Base-by-base conservation (phyloP, 345 rosid genomes). In the Arabidopsis arenosa region DNA sequence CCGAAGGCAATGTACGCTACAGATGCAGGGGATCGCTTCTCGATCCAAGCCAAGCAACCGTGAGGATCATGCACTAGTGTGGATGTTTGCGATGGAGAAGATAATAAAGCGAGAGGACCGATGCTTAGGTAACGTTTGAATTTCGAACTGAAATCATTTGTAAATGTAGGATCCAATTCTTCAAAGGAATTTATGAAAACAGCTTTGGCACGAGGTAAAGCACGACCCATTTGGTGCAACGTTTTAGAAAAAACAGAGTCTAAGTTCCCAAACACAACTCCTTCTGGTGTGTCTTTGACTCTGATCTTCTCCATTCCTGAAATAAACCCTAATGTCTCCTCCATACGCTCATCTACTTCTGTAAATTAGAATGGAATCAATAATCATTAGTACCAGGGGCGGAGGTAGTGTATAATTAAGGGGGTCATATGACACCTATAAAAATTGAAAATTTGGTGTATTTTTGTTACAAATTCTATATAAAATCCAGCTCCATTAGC, bases 1-100 rank as follows among this genome's bases (percentile, higher is more conserved):
- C 96, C 92, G 13, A 89, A 89, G 76, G 88, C 63, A 54, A 91
- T 83, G 49, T 88, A 91, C 0, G 66, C 84, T 0, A 85, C 89
- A 0, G 89, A 82, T n/a, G 32, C 59, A 1, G 79, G 43, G 0
- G 80, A 21, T 47, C 66, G 82, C 61, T 47, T 61, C 56, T 85
- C 78, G 0, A 88, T 56, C 93, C 92, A 91, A n/a, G 76, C 59
- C 69, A 89, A 70, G 52, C 93, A 88, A 0, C 85, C 83, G 6
- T 82, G 74, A n/a, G 56, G 39, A 63, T 89, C 93, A 0, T 51
- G n/a, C 14, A 80, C 52, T 21, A 9, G 56, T 3, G 86, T 51
- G 12, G 15, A 18, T 13, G 3, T 47, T 47, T 68, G 61, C 5
- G 72, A 49, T 0, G 36, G 2, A 2, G 72, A 56, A 3, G 80